phyloP scores from a whole-genome alignment of 345 rosid genomes.

The Nasturtium officinale region DNA sequence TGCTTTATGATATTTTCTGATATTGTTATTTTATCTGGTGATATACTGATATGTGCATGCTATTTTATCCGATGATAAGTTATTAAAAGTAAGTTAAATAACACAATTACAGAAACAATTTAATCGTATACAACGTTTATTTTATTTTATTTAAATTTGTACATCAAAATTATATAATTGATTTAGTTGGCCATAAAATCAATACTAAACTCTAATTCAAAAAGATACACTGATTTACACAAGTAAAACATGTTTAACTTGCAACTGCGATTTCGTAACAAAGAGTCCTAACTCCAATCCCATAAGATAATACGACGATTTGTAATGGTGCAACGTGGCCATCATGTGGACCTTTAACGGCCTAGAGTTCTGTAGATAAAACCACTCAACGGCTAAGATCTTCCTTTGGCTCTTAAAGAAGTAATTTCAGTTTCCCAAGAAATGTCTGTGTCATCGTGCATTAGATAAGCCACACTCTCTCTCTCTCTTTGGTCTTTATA shows the following conservation, averaged over 20 bases:
- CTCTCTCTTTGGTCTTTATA: background rate
- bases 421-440: constrained; percentile 44
- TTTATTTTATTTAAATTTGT: background rate
- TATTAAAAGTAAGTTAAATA: background rate
- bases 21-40: background rate
- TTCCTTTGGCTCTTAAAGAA: background rate
- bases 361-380: background rate
- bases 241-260: background rate
- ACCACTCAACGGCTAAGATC: constrained; percentile 44
- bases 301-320: background rate
- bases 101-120: background rate
- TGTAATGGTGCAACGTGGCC: constrained; percentile 27
- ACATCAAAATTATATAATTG: background rate
- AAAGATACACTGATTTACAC: background rate
- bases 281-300: constrained; percentile 32
- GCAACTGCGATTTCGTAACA: constrained; percentile 19
- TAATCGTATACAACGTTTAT: background rate
- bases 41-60: background rate
- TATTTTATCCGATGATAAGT: background rate
- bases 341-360: constrained; percentile 27
- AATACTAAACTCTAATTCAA: background rate
- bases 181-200: background rate
- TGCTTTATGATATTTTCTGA: background rate
- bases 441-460: constrained; percentile 35
- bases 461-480: constrained; percentile 39